These are phyloP conservation scores for Opeltia flavorubescens DNA, from an alignment of 495 filamentous ascomycete genomes.

Conservation along the genomic window DNA sequence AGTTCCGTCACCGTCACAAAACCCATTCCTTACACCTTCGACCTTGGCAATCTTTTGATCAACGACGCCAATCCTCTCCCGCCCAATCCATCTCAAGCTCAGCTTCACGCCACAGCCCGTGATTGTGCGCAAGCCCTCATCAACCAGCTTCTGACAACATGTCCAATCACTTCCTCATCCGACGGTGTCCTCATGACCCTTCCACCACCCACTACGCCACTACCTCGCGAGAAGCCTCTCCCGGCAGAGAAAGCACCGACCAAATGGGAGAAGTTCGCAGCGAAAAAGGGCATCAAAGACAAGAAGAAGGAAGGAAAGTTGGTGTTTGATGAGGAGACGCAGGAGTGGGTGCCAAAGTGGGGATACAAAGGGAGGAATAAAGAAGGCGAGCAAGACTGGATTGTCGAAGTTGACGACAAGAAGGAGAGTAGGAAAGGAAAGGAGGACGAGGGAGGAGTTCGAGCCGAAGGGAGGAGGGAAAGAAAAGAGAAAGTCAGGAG, in stretches of 20 bases:
- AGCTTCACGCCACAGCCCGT: slow-evolving; percentile 56
- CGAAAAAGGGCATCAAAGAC: slow-evolving; percentile 82
- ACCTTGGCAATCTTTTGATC: slow-evolving; percentile 72
- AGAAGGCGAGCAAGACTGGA: slow-evolving; percentile 58
- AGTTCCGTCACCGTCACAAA: slow-evolving; percentile 56
- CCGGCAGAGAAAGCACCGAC: slow-evolving; percentile 67
- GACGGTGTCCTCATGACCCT: slow-evolving; percentile 63
- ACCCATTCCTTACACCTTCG: slow-evolving; percentile 81
- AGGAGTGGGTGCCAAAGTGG: slow-evolving; percentile 86
- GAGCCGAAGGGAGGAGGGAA: slow-evolving; percentile 47
- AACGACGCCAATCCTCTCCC: slow-evolving; percentile 71
- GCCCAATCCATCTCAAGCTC: slow-evolving; percentile 26
- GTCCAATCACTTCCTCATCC: slow-evolving; percentile 53
- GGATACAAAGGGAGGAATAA: slow-evolving; percentile 91
- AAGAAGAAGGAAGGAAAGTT: slow-evolving; percentile 61
- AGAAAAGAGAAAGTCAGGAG: slow-evolving; percentile 36
- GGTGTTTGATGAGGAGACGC: slow-evolving; percentile 68
- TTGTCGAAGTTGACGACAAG: slow-evolving; percentile 81
- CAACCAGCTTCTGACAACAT: slow-evolving; percentile 75
- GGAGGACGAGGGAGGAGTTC: slow-evolving; percentile 35
- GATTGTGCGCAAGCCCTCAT: slow-evolving; percentile 79
- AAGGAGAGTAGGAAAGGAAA: slow-evolving; percentile 37
- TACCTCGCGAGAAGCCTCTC: slow-evolving; percentile 84
- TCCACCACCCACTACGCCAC: slow-evolving; percentile 46
- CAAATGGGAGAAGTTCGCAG: slow-evolving; percentile 89